These are phyloP conservation scores for Akanthomyces muscarius DNA, from an alignment of 2,329 filamentous ascomycete genomes.

Conservation along the genomic window DNA sequence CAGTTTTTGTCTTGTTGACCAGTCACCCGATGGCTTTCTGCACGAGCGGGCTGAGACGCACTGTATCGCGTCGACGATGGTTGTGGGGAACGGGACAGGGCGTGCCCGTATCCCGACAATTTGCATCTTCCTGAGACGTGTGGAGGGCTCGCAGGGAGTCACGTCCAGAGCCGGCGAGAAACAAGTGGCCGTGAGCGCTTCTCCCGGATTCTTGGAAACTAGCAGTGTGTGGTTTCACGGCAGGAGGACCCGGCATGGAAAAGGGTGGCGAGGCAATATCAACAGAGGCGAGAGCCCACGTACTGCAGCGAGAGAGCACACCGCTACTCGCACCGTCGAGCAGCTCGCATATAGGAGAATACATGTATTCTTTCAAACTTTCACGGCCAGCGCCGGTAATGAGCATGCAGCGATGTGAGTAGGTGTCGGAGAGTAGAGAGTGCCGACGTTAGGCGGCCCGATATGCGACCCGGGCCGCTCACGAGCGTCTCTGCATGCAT, in stretches of 20 bases:
- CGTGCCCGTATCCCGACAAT: no score
- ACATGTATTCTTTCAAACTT: background rate
- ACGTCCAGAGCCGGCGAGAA: no score
- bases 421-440: no score
- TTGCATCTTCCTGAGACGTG: no score
- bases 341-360: background rate
- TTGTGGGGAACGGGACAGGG: no score
- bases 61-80: background rate
- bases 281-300: background rate
- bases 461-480: background rate
- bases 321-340: background rate
- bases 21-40: background rate
- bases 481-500: background rate
- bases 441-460: background rate
- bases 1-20: background rate
- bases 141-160: no score
- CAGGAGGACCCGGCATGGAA: no score
- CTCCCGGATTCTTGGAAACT: background rate
- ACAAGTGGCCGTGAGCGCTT: background rate
- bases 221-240: background rate
- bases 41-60: background rate
- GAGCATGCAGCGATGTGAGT: background rate
- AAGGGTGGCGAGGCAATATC: slow-evolving; percentile 6
- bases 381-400: background rate
- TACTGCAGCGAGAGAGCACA: background rate